Evolutionary conservation across 441 rosid species (phyloP).

Genomic region (Jatropha podagrica): DNA sequence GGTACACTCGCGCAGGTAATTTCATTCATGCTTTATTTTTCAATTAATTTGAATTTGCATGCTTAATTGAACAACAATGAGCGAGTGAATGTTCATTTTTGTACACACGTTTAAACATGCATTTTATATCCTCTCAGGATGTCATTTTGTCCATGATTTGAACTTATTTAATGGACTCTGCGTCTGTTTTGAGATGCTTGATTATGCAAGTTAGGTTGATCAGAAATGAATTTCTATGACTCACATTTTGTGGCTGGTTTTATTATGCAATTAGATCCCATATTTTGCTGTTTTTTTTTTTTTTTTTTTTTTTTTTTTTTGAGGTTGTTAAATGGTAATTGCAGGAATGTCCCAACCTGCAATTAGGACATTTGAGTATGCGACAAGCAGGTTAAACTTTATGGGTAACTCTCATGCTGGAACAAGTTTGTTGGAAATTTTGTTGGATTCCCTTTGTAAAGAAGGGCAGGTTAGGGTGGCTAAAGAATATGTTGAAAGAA

Average conservation of each 20-base stretch:
- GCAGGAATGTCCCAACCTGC: conserved; percentile 67
- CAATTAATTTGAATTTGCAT: neutral
- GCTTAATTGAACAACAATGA: neutral
- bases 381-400: conserved; percentile 37
- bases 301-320: neutral
- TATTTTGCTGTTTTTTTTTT: conserved; percentile 1
- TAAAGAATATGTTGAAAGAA: conserved; percentile 43
- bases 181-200: neutral
- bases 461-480: conserved; percentile 70
- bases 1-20: conserved; percentile 78
- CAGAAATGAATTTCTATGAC: neutral
- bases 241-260: conserved; percentile 6
- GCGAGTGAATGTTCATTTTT: neutral
- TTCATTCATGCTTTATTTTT: conserved; percentile 11
- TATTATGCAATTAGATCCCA: neutral
- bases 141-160: too few relatives aligned
- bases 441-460: conserved; percentile 84
- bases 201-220: neutral
- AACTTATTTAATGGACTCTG: neutral
- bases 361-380: conserved; percentile 60
- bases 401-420: conserved; percentile 33
- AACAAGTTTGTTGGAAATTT: conserved; percentile 52
- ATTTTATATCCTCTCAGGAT: too few relatives aligned
- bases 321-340: neutral
- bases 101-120: too few relatives aligned